These are phyloP conservation scores for Leccinum obscurum DNA, from an alignment of 768 basidiomycete genomes.

Conservation along the genomic window DNA sequence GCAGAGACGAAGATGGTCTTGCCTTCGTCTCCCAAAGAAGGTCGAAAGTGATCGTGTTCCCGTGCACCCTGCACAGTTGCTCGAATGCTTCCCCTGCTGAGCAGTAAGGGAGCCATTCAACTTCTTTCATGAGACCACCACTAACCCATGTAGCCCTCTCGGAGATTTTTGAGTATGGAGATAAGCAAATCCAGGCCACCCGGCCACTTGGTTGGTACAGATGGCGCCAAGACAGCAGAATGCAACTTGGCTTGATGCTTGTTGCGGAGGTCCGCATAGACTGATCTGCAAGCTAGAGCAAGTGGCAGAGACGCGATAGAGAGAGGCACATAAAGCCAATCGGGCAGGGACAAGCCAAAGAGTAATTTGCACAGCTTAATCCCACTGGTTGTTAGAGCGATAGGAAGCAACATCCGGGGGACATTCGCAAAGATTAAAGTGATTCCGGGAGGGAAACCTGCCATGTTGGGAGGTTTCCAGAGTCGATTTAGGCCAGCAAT, in stretches of 20 bases:
- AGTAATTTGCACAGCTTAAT: conserved; percentile 8
- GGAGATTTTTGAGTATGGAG: conserved; percentile 17
- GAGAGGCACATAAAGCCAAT: conserved; percentile 13
- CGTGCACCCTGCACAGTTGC: conserved; percentile 26
- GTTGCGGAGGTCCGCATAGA: conserved; percentile 11
- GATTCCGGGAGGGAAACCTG: conserved; percentile 33
- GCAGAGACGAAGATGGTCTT: conserved; percentile 7
- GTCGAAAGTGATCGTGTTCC: conserved; percentile 34
- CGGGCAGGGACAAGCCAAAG: conserved; percentile 2
- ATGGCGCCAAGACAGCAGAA: conserved; percentile 35
- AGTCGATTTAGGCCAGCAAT: not conserved
- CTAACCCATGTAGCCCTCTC: conserved; percentile 29
- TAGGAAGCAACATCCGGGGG: conserved; percentile 20
- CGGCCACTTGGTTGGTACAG: conserved; percentile 33
- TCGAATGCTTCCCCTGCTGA: conserved; percentile 31
- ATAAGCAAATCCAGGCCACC: conserved; percentile 36
- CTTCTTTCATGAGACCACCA: not conserved
- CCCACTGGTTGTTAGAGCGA: conserved; percentile 10
- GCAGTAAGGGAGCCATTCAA: not conserved
- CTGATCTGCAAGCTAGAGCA: conserved; percentile 14
- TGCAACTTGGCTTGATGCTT: conserved; percentile 9
- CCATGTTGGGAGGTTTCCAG: conserved; percentile 14
- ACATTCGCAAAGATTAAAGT: conserved; percentile 24
- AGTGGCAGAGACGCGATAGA: conserved; percentile 24
- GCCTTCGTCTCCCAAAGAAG: conserved; percentile 42